phyloP scores from a whole-genome alignment of 2,329 filamentous ascomycete species.

The Stagonosporopsis rhizophila region DNA sequence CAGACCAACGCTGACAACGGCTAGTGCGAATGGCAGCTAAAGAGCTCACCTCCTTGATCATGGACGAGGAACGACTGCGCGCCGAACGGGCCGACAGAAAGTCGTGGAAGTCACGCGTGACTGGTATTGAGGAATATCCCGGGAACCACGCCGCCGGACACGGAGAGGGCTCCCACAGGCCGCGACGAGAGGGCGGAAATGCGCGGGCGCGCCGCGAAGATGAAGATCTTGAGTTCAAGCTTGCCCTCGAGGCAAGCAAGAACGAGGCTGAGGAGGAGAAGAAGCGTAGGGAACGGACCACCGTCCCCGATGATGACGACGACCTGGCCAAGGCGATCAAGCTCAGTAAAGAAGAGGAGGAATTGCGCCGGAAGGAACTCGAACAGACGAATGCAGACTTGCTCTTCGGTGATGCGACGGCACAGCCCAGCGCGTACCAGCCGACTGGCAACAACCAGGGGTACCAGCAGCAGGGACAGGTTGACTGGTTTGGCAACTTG shows the following conservation, averaged over 20 bases:
- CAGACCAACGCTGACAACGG: slow-evolving; percentile 23
- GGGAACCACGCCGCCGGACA: slow-evolving; percentile 44
- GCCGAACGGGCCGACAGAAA: slow-evolving; percentile 90
- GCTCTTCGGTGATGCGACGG: slow-evolving; percentile 82
- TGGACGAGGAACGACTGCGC: slow-evolving; percentile 92
- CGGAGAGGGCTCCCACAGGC: slow-evolving; percentile 48
- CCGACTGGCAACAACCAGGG: slow-evolving; percentile 93
- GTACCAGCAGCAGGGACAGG: slow-evolving; percentile 94
- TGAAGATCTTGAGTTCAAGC: slow-evolving; percentile 81
- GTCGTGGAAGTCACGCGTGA: slow-evolving; percentile 95
- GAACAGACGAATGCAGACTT: slow-evolving; percentile 85
- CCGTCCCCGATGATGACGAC: slow-evolving; percentile 67
- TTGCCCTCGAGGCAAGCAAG: slow-evolving; percentile 95
- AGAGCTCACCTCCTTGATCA: slow-evolving; percentile 87
- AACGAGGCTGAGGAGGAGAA: slow-evolving; percentile 90
- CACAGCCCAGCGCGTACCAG: slow-evolving; percentile 72
- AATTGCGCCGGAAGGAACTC: slow-evolving; percentile 81
- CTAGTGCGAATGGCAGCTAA: slow-evolving; percentile 94
- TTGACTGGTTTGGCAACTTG: slow-evolving; percentile 97
- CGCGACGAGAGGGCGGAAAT: slow-evolving; percentile 45
- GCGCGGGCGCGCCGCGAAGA: slow-evolving; percentile 67
- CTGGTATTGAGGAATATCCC: slow-evolving; percentile 84
- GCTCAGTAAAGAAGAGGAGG: slow-evolving; percentile 93
- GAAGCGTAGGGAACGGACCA: slow-evolving; percentile 68
- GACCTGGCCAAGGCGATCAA: slow-evolving; percentile 95